Percentiles rank a stretch among this genome's conserved stretches.
phyloP scores from a whole-genome alignment of 2,329 filamentous ascomycete genomes.

The Xylariaceae sp. region DNA sequence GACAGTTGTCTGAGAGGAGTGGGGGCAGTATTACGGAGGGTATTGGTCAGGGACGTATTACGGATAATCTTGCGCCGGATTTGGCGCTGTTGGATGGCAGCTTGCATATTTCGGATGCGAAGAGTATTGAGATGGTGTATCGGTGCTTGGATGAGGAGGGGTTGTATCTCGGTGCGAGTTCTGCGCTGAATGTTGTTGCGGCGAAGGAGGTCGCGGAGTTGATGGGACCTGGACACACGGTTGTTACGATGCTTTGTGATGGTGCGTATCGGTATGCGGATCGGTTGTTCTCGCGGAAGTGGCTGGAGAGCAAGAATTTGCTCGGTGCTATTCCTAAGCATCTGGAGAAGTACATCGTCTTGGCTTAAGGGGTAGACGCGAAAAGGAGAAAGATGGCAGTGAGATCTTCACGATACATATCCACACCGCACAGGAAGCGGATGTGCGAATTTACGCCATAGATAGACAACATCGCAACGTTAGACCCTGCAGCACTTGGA shows the following conservation, averaged over 20 bases:
- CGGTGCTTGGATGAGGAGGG: conserved; percentile 93
- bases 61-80: conserved; percentile 87
- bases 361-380: conserved; percentile 46
- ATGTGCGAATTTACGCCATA: background rate
- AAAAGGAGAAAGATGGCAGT: background rate
- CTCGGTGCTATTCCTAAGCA: conserved; percentile 75
- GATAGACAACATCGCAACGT: background rate
- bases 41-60: conserved; percentile 92
- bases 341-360: conserved; percentile 87
- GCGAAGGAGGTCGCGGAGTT: conserved; percentile 91
- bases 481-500: background rate
- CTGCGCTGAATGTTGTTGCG: conserved; percentile 88
- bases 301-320: conserved; percentile 82
- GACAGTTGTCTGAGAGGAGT: conserved; percentile 71
- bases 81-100: conserved; percentile 80
- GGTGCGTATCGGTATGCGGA: conserved; percentile 98
- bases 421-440: background rate
- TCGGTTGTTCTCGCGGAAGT: conserved; percentile 83
- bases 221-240: conserved; percentile 79
- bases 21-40: conserved; percentile 95
- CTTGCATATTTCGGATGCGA: conserved; percentile 79
- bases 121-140: conserved; percentile 97
- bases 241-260: conserved; percentile 91
- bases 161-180: conserved; percentile 89
- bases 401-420: background rate